phyloP scores from a whole-genome alignment of 78 protist genomes.

The Dictyostelium capitatum region DNA sequence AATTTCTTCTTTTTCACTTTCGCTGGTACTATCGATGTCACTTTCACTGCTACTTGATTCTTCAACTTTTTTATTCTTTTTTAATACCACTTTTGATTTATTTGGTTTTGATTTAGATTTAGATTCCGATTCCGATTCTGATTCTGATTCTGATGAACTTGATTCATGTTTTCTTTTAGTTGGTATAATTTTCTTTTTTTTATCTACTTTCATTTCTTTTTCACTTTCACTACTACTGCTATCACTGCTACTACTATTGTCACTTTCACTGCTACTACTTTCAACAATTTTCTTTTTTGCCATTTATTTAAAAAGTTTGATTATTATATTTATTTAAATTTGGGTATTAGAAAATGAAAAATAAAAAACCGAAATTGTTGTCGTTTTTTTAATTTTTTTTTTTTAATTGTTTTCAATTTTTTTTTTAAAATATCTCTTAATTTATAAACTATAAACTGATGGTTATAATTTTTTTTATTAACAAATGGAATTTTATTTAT shows the following conservation, averaged over 20 bases:
- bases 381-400: no score
- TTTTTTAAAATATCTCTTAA: no score
- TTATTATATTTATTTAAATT: neutral
- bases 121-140: neutral
- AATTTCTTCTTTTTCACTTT: constrained; percentile 11
- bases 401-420: no score
- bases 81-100: neutral
- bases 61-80: neutral
- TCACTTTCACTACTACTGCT: neutral
- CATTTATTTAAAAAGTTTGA: no score
- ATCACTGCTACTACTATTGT: neutral
- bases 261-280: constrained; percentile 7
- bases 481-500: no score
- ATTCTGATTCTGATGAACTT: neutral
- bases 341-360: no score
- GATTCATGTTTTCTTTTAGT: neutral
- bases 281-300: neutral
- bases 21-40: neutral
- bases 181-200: neutral
- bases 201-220: neutral
- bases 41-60: neutral
- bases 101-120: constrained; percentile 1
- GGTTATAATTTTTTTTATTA: no score
- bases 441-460: no score
- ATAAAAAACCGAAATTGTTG: no score